Evolutionary conservation across 2,329 filamentous ascomycete genomes (phyloP).

Genomic region (Bimuria novae-zelandiae): DNA sequence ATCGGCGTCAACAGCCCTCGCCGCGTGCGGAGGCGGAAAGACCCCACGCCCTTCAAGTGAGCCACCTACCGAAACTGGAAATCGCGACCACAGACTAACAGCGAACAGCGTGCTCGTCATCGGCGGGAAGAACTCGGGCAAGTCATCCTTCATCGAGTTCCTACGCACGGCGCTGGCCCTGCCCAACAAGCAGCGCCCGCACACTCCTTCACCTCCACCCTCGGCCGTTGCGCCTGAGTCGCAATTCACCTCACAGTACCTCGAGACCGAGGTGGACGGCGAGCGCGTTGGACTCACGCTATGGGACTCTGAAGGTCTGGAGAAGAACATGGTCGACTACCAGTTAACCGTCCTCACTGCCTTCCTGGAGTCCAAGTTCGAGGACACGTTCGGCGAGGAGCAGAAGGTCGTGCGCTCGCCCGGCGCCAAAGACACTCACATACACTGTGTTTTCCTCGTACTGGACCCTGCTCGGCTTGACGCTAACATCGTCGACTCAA

Average conservation of each 20-base stretch:
- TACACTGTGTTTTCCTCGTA: constrained; percentile 91
- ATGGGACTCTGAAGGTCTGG: constrained; percentile 94
- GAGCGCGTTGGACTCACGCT: constrained; percentile 91
- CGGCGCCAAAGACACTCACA: constrained; percentile 92
- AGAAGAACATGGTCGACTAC: constrained; percentile 93
- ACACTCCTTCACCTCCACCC: constrained; percentile 47
- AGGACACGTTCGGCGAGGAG: constrained; percentile 96
- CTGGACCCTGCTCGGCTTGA: constrained; percentile 88
- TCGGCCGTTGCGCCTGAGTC: constrained; percentile 54
- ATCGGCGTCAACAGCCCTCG: constrained; percentile 79
- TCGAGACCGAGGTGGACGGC: constrained; percentile 92
- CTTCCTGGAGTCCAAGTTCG: constrained; percentile 97
- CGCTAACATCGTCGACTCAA: constrained; percentile 70
- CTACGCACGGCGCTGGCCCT: constrained; percentile 83
- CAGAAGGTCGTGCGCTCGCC: constrained; percentile 96
- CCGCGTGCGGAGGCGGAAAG: constrained; percentile 89
- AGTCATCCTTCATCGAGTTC: constrained; percentile 96
- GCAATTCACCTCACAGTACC: constrained; percentile 80
- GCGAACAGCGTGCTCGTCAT: constrained; percentile 79
- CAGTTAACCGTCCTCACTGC: constrained; percentile 88
- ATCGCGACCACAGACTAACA: constrained; percentile 18
- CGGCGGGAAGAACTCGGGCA: constrained; percentile 84
- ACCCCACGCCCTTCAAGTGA: constrained; percentile 98
- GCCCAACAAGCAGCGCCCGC: constrained; percentile 74
- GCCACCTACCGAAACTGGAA: constrained; percentile 46